Percentiles rank a stretch among this genome's conserved stretches.
phyloP scores from a whole-genome alignment of 768 basidiomycete genomes.

The Coprinopsis cinerea region DNA sequence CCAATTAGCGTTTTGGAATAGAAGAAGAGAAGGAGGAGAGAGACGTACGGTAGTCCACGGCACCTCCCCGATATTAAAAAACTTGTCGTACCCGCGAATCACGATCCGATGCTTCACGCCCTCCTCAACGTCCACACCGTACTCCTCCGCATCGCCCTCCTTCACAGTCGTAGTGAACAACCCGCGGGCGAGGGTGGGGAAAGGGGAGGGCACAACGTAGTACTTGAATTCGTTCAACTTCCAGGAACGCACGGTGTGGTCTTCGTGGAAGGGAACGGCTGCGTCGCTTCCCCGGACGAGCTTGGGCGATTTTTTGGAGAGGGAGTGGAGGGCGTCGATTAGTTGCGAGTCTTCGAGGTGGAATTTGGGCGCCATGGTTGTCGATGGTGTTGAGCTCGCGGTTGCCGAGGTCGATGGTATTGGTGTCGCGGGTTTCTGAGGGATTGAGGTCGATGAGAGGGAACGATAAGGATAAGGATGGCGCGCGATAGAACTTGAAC shows the following conservation, averaged over 20 bases:
- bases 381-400: too few relatives aligned
- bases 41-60: conserved; percentile 84
- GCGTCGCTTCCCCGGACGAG: too few relatives aligned
- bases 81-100: conserved; percentile 94
- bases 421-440: too few relatives aligned
- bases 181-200: conserved; percentile 92
- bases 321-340: too few relatives aligned
- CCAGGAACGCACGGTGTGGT: conserved; percentile 71
- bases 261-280: too few relatives aligned
- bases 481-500: too few relatives aligned
- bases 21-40: conserved; percentile 4
- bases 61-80: conserved; percentile 96
- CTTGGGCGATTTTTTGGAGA: too few relatives aligned
- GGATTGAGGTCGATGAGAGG: too few relatives aligned
- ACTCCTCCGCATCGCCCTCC: conserved; percentile 13
- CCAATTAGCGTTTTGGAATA: not conserved
- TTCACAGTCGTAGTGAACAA: conserved; percentile 63
- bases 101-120: conserved; percentile 56
- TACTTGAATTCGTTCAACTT: conserved; percentile 98
- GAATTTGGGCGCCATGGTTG: too few relatives aligned
- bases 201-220: conserved; percentile 81
- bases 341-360: too few relatives aligned
- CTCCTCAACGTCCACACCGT: conserved; percentile 13
- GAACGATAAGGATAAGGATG: too few relatives aligned
- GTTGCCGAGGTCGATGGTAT: too few relatives aligned